These are phyloP conservation scores for Clitocybe nebularis DNA, from an alignment of 1,284 basidiomycete species.

Conservation along the genomic window DNA sequence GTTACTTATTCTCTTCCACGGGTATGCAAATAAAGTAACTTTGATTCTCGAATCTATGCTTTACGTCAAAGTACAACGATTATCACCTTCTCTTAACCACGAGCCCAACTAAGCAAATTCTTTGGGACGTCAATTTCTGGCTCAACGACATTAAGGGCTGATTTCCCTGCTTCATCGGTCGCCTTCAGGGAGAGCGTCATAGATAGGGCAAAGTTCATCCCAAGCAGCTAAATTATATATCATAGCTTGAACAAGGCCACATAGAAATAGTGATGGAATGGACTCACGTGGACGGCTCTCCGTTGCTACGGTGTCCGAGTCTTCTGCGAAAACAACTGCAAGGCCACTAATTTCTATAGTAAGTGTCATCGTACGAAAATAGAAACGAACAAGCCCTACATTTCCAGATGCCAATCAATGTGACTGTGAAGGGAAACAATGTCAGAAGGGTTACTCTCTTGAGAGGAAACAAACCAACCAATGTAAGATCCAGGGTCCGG, in stretches of 20 bases:
- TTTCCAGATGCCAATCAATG: conserved; percentile 13
- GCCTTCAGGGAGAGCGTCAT: neutral
- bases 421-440: conserved; percentile 9
- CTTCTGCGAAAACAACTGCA: conserved; percentile 13
- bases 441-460: neutral
- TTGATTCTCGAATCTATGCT: too few species aligned
- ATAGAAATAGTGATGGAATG: neutral
- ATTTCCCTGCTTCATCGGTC: neutral
- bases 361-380: neutral
- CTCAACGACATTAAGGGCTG: too few species aligned
- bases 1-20: too few species aligned
- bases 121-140: too few species aligned
- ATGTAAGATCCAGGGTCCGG: conserved; percentile 16
- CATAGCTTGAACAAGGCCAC: too few species aligned
- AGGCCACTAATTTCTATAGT: conserved; percentile 7
- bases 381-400: neutral
- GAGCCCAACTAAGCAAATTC: too few species aligned
- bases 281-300: conserved; percentile 4
- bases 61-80: too few species aligned
- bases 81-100: too few species aligned
- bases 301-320: conserved; percentile 1
- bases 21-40: too few species aligned
- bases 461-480: neutral
- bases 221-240: neutral
- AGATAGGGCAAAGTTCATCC: conserved; percentile 2